phyloP scores from a whole-genome alignment of 495 filamentous ascomycete genomes.

The Terfezia boudieri region DNA sequence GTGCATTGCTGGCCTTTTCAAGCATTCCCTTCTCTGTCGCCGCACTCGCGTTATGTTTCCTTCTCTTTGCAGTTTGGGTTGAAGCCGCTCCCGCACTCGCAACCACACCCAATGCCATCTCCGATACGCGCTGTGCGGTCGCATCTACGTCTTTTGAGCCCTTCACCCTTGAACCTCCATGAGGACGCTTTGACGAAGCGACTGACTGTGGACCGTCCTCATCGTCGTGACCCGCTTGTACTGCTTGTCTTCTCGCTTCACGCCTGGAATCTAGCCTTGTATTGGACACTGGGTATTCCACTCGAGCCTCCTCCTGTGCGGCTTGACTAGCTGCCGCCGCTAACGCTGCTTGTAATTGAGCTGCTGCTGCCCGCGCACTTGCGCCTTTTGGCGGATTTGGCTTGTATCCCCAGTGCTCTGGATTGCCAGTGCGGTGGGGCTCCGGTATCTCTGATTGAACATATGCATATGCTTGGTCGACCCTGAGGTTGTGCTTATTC shows the following conservation, averaged over 20 bases:
- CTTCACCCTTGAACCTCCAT: constrained; percentile 34
- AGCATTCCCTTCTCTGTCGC: background rate
- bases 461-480: constrained; percentile 64
- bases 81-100: background rate
- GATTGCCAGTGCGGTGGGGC: constrained; percentile 74
- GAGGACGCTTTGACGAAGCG: constrained; percentile 35
- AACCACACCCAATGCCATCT: background rate
- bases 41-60: background rate
- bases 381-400: constrained; percentile 51
- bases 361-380: constrained; percentile 42
- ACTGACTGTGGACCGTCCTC: constrained; percentile 25
- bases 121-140: constrained; percentile 3
- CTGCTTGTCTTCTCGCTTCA: background rate
- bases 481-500: constrained; percentile 58
- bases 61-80: background rate
- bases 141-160: constrained; percentile 31
- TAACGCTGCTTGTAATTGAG: constrained; percentile 55
- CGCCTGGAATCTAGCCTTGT: constrained; percentile 2
- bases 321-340: constrained; percentile 43
- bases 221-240: constrained; percentile 34
- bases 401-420: constrained; percentile 85
- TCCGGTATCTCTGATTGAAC: constrained; percentile 80
- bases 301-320: background rate
- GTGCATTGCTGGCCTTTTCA: background rate
- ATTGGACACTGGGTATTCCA: constrained; percentile 5